phyloP scores from a whole-genome alignment of 768 basidiomycete genomes.

The Saitozyma podzolica region DNA sequence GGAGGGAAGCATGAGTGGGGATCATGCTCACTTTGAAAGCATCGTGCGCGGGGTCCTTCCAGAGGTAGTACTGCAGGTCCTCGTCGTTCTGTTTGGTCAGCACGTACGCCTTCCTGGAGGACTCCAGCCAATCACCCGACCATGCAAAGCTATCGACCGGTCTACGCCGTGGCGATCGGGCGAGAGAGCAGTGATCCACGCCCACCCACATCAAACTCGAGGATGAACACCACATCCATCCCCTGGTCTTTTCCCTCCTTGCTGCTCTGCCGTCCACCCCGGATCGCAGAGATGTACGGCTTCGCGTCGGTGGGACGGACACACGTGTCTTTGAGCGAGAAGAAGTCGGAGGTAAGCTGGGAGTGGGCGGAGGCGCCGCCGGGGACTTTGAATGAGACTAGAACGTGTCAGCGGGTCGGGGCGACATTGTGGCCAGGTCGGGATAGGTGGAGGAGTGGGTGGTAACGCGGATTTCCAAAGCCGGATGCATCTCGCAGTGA shows the following conservation, averaged over 20 bases:
- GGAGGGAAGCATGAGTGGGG: neutral
- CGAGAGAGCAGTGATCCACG: neutral
- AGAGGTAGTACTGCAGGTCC: slow-evolving; percentile 43
- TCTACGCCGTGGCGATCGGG: neutral
- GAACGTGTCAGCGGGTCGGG: neutral
- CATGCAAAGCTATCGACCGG: too few relatives aligned
- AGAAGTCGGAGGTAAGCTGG: slow-evolving; percentile 31
- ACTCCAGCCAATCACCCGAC: neutral
- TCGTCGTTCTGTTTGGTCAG: slow-evolving; percentile 11
- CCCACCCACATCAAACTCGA: slow-evolving; percentile 44
- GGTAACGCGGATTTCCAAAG: too few relatives aligned
- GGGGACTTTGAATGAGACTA: slow-evolving; percentile 11
- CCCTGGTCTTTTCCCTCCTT: slow-evolving; percentile 36
- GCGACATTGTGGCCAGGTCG: too few relatives aligned
- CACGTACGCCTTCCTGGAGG: neutral
- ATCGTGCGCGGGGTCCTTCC: slow-evolving; percentile 36
- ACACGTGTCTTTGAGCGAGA: slow-evolving; percentile 35
- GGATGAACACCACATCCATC: slow-evolving; percentile 37
- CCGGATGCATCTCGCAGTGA: too few relatives aligned
- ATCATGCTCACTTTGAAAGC: slow-evolving; percentile 39
- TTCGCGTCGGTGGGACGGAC: slow-evolving; percentile 12
- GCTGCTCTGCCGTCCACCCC: slow-evolving; percentile 42
- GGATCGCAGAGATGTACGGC: slow-evolving; percentile 33
- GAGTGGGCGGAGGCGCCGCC: slow-evolving; percentile 11
- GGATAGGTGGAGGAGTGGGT: too few relatives aligned